Evolutionary conservation across 345 rosid species (phyloP).

Genomic region (Diplotaxis tenuifolia): DNA sequence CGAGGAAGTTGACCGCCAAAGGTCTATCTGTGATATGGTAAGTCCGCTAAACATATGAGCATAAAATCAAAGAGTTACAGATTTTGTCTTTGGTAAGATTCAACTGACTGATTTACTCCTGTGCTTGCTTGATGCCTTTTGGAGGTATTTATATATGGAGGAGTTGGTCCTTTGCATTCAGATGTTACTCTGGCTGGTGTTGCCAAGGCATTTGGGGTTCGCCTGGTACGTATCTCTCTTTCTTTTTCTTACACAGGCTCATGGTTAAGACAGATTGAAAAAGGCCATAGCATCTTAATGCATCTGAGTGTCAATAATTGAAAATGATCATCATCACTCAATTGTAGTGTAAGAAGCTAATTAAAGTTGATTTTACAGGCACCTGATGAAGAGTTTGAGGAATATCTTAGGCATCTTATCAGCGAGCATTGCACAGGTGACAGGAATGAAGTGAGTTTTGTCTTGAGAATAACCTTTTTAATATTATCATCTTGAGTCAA

Average conservation of each 20-base stretch:
- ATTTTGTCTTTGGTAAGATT: neutral
- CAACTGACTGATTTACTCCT: slow-evolving; percentile 4
- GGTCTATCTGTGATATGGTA: slow-evolving; percentile 79
- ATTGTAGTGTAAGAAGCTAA: neutral
- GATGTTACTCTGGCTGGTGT: slow-evolving; percentile 91
- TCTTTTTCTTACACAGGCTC: neutral
- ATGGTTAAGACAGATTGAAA: slow-evolving; percentile 5
- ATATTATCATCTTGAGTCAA: too few species aligned
- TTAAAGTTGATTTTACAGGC: slow-evolving; percentile 51
- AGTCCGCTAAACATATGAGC: slow-evolving; percentile 19
- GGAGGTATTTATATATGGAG: slow-evolving; percentile 87
- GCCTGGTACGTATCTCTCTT: slow-evolving; percentile 63
- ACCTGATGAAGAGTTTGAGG: slow-evolving; percentile 99
- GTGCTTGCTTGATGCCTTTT: slow-evolving; percentile 12
- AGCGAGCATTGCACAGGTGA: slow-evolving; percentile 82
- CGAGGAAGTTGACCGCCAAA: slow-evolving; percentile 83
- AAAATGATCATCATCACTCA: neutral
- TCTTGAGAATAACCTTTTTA: slow-evolving; percentile 3
- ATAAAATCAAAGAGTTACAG: slow-evolving; percentile 13
- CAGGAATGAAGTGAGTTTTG: slow-evolving; percentile 73
- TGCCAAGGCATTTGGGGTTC: slow-evolving; percentile 98
- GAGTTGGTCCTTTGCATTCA: slow-evolving; percentile 92
- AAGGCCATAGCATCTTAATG: slow-evolving; percentile 6
- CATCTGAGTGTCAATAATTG: neutral
- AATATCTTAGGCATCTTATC: slow-evolving; percentile 73